These are phyloP conservation scores for Alternaria dauci DNA, from an alignment of 2,329 filamentous ascomycete genomes.

Conservation along the genomic window DNA sequence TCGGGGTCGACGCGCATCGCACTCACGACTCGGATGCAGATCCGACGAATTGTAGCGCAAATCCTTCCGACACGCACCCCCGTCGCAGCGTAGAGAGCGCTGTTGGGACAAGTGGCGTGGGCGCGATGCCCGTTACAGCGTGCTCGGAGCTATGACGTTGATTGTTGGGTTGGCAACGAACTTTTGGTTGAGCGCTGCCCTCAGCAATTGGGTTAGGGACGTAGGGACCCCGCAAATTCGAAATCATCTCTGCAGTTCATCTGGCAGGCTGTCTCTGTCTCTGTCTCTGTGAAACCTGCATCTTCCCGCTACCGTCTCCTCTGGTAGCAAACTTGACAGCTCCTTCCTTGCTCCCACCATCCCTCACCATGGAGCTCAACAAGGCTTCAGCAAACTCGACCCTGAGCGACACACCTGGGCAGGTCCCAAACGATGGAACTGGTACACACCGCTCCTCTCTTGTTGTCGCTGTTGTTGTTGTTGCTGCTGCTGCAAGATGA, in stretches of 20 bases:
- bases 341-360: conserved; percentile 21
- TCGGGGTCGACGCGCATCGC: not conserved
- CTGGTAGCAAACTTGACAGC: conserved; percentile 17
- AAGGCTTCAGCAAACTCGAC: conserved; percentile 57
- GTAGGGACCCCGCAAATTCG: conserved; percentile 41
- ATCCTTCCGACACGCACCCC: conserved; percentile 26
- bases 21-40: not conserved
- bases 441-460: conserved; percentile 57
- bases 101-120: conserved; percentile 37
- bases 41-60: conserved; percentile 28
- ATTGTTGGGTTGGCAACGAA: conserved; percentile 29
- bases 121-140: conserved; percentile 31
- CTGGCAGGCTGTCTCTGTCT: not conserved
- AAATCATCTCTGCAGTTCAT: conserved; percentile 21
- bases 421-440: conserved; percentile 73
- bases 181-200: conserved; percentile 44
- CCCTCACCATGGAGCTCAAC: conserved; percentile 52
- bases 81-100: conserved; percentile 5
- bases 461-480: not conserved
- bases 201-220: conserved; percentile 39
- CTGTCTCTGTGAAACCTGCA: conserved; percentile 17
- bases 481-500: conserved; percentile 12
- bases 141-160: conserved; percentile 45
- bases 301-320: conserved; percentile 6
- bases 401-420: conserved; percentile 55